These are phyloP conservation scores for Puccinia polysora DNA, from an alignment of 1,284 basidiomycete genomes.

Conservation along the genomic window DNA sequence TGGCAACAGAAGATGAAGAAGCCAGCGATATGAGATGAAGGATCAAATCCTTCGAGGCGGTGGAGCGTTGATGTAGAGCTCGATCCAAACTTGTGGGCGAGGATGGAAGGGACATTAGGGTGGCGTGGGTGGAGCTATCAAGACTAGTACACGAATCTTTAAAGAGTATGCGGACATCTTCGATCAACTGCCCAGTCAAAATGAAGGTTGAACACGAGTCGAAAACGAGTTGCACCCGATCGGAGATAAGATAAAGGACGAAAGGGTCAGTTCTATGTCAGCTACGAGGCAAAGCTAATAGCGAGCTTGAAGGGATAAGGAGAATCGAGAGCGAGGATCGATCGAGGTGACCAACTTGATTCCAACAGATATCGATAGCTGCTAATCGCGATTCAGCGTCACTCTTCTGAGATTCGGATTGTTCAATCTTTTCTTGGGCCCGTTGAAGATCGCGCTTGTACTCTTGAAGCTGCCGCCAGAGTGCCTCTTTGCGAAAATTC, in stretches of 20 bases:
- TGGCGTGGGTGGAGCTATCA: constrained; percentile 50
- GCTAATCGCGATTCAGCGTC: constrained; percentile 72
- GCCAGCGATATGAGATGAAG: constrained; percentile 43
- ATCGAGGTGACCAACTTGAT: constrained; percentile 61
- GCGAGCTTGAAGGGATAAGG: constrained; percentile 34
- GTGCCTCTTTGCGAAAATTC: constrained; percentile 81
- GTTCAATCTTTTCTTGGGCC: constrained; percentile 53
- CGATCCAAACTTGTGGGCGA: constrained; percentile 37
- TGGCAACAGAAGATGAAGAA: constrained; percentile 34
- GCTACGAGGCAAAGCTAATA: no score
- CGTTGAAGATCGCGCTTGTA: constrained; percentile 76
- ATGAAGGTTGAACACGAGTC: neutral
- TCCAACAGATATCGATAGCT: constrained; percentile 82
- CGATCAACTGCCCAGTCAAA: constrained; percentile 60
- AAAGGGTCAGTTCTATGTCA: neutral
- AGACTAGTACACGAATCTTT: constrained; percentile 48
- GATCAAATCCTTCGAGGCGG: constrained; percentile 42
- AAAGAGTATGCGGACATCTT: constrained; percentile 64
- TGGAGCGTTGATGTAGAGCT: constrained; percentile 40
- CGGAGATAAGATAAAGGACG: neutral
- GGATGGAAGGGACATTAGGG: constrained; percentile 53
- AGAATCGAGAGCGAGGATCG: constrained; percentile 39
- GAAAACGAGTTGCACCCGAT: neutral
- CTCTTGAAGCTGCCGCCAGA: constrained; percentile 83
- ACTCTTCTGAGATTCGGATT: constrained; percentile 57